Conservation (phyloP, 495 filamentous ascomycete species). For the Halenospora varia region DNA sequence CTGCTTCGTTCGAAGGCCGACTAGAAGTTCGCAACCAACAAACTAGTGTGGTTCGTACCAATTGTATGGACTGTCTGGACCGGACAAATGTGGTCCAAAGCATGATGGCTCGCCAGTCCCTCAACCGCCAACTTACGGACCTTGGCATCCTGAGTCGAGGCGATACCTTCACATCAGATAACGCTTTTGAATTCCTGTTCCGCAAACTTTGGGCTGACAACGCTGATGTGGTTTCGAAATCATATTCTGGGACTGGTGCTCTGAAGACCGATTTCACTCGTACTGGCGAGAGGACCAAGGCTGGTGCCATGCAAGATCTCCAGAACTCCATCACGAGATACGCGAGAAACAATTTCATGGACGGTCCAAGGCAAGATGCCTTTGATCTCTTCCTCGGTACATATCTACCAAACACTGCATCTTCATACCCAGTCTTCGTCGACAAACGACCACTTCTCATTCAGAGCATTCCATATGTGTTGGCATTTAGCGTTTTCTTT, state of each 20-base stretch:
- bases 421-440: slow-evolving; percentile 59
- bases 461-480: slow-evolving; percentile 84
- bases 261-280: slow-evolving; percentile 96
- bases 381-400: slow-evolving; percentile 91
- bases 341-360: slow-evolving; percentile 83
- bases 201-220: slow-evolving; percentile 98
- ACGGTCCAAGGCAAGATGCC: slow-evolving; percentile 89
- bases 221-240: slow-evolving; percentile 86
- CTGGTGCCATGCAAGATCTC: slow-evolving; percentile 75
- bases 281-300: slow-evolving; percentile 78
- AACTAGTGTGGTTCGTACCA: slow-evolving; percentile 86
- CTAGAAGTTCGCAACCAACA: slow-evolving; percentile 77
- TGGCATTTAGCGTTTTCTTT: slow-evolving; percentile 85
- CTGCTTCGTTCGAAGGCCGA: slow-evolving; percentile 60
- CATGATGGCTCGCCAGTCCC: slow-evolving; percentile 81
- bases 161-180: slow-evolving; percentile 60
- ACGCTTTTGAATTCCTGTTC: slow-evolving; percentile 80
- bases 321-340: slow-evolving; percentile 82
- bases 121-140: slow-evolving; percentile 85
- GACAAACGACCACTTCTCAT: slow-evolving; percentile 84
- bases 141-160: slow-evolving; percentile 68
- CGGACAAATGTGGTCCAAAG: slow-evolving; percentile 97
- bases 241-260: slow-evolving; percentile 92
- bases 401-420: slow-evolving; percentile 68
- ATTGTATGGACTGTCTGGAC: slow-evolving; percentile 99